These are phyloP conservation scores for Exsudoporus floridanus DNA, from an alignment of 1,284 basidiomycete species.

Conservation along the genomic window DNA sequence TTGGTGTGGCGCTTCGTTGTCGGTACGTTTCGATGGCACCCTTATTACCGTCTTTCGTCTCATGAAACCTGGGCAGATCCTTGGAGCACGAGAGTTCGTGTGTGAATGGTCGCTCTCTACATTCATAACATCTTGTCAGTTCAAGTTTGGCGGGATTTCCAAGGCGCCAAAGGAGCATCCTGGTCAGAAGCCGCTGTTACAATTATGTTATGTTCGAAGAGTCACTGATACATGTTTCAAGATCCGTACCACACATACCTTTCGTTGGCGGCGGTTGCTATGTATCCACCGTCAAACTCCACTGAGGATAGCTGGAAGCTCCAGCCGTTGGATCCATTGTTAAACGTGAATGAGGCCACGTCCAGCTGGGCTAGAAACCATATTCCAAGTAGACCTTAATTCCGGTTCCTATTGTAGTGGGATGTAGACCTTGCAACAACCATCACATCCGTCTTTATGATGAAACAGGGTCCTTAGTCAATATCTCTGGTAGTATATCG, in stretches of 20 bases:
- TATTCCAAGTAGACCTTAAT: conserved; percentile 36
- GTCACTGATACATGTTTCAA: conserved; percentile 27
- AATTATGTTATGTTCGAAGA: background rate
- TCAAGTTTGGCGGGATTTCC: conserved; percentile 80
- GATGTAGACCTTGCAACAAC: background rate
- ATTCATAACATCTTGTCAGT: conserved; percentile 78
- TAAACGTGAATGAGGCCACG: conserved; percentile 69
- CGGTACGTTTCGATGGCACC: conserved; percentile 44
- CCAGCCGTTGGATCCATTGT: conserved; percentile 58
- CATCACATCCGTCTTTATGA: background rate
- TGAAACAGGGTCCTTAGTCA: rapidly evolving
- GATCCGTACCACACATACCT: conserved; percentile 93
- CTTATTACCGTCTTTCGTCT: background rate
- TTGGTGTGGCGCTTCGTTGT: conserved; percentile 83
- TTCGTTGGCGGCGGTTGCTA: conserved; percentile 75
- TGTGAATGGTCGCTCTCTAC: conserved; percentile 52
- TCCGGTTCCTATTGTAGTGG: conserved; percentile 18
- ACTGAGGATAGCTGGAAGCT: conserved; percentile 53
- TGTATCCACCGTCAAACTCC: conserved; percentile 52
- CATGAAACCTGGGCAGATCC: conserved; percentile 48
- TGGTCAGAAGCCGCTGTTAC: conserved; percentile 45
- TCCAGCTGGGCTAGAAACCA: conserved; percentile 60
- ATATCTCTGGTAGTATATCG: conserved; percentile 47
- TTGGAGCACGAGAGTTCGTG: conserved; percentile 57
- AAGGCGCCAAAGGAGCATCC: conserved; percentile 78